A percentile compares a stretch with the other conserved stretches of the same genome.
phyloP scores from a whole-genome alignment of 169 alveolate genomes.

The Plasmodium vivax region DNA sequence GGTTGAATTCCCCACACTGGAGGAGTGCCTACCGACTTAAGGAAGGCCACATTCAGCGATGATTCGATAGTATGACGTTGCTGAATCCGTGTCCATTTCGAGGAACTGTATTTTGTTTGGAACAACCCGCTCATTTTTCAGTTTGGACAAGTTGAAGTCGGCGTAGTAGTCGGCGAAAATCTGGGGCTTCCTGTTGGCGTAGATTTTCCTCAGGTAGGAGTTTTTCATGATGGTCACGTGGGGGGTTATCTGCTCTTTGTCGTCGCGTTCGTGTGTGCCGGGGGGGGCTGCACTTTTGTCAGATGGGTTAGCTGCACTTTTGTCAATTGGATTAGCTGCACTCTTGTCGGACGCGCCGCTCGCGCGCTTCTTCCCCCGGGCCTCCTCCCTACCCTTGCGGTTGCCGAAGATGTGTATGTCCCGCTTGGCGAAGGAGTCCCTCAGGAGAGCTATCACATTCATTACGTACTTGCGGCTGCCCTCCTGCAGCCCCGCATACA shows the following conservation, averaged over 20 bases:
- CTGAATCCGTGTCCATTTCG: slow-evolving; percentile 36
- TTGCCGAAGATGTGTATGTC: slow-evolving; percentile 37
- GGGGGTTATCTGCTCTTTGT: slow-evolving; percentile 21
- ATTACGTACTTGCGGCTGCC: slow-evolving; percentile 15
- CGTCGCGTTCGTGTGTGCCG: background rate
- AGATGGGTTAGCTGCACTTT: background rate
- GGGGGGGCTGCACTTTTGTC: background rate
- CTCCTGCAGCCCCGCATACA: slow-evolving; percentile 39
- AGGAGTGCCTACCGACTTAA: background rate
- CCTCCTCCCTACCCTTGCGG: background rate
- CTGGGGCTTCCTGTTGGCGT: slow-evolving; percentile 35
- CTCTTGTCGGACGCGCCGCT: background rate
- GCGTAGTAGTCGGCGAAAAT: slow-evolving; percentile 44
- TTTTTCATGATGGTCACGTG: slow-evolving; percentile 72
- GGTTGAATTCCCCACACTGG: background rate
- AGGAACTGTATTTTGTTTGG: slow-evolving; percentile 45
- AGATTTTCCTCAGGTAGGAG: slow-evolving; percentile 19
- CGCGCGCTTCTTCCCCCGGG: background rate
- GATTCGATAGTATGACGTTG: slow-evolving; percentile 50
- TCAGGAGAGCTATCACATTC: background rate
- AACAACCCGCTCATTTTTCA: slow-evolving; percentile 1
- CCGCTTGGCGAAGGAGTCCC: slow-evolving; percentile 24
- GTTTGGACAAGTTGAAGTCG: slow-evolving; percentile 48
- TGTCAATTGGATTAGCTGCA: background rate
- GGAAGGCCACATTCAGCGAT: slow-evolving; percentile 20